Percentiles rank a stretch among this genome's conserved stretches.
These are phyloP conservation scores for Penicillium sp. DNA, from an alignment of 2,329 filamentous ascomycete species.

Conservation along the genomic window DNA sequence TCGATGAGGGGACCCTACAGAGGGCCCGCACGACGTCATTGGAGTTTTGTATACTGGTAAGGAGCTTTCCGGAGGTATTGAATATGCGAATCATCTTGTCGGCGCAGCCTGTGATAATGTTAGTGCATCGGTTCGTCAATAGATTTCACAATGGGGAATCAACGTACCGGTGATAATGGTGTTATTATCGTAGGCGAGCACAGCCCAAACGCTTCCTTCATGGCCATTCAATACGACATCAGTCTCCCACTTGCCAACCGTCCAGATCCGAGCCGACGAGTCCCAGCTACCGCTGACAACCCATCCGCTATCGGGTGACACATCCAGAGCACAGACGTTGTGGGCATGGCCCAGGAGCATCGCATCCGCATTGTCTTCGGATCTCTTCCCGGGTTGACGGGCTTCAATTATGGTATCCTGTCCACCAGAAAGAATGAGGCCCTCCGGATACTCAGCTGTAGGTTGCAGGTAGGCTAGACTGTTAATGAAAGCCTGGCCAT, in stretches of 20 bases:
- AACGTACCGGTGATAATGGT: conserved; percentile 70
- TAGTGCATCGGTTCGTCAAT: conserved; percentile 5
- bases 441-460: conserved; percentile 66
- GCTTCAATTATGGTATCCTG: conserved; percentile 93
- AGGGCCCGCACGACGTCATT: conserved; percentile 86
- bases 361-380: conserved; percentile 76
- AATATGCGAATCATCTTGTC: conserved; percentile 88
- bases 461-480: conserved; percentile 73
- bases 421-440: conserved; percentile 81
- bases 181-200: conserved; percentile 74
- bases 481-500: conserved; percentile 85
- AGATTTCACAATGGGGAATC: not conserved
- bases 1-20: conserved; percentile 70
- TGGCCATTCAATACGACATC: conserved; percentile 72
- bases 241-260: conserved; percentile 78
- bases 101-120: conserved; percentile 63
- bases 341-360: conserved; percentile 80
- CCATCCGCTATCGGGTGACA: conserved; percentile 67
- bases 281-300: conserved; percentile 96
- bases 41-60: conserved; percentile 65
- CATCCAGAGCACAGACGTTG: conserved; percentile 85
- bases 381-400: conserved; percentile 64
- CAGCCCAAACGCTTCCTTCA: conserved; percentile 83
- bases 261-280: conserved; percentile 81
- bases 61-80: conserved; percentile 61